Evolutionary conservation across 2,329 filamentous ascomycete genomes (phyloP), one percentile per base, ranked within the genome.

Genomic region (Akanthomyces uredinophilus): DNA sequence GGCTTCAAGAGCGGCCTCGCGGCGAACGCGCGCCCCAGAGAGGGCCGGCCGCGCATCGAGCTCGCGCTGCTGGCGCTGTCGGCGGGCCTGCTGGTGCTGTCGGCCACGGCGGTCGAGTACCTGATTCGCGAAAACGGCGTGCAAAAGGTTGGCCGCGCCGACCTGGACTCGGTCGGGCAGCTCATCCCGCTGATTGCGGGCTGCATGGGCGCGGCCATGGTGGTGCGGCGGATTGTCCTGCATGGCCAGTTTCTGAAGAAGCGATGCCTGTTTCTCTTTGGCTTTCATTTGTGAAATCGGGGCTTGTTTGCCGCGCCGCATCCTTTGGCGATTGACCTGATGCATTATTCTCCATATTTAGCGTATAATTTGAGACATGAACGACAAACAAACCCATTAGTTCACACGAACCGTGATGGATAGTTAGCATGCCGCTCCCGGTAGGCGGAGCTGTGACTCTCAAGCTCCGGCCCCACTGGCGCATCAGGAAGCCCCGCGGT

Each of bases 111-210:
- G 29, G 58, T 69, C 18, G 68, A 69, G 60, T 66, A 69, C 37
- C 43, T 69, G n/a, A 64, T 69, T 24, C 18, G 39, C 4, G 52
- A 39, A 1, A 69, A 69, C 32, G 24, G 64, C 16, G 47, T 69
- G 24, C 22, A 64, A 24, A 52, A 46, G 10, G 68, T 67, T 13
- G 65, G 61, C 29, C 43, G 37, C 4, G 24, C 49, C 0, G 44
- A 64, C 4, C 60, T 68, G 14, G 57, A 43, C 10, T 65, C 63
- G 11, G 67, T 69, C 39, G 67, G 66, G 10, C 68, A 69, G 64
- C 32, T 69, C 24, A 69, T 69, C 35, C 68, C 68, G 13, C 60
- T 69, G 46, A 58, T 69, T n/a, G 66, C 65, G 7, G 68, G 68
- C 18, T 60, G 46, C 13, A 14, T 68, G 62, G 67, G 64, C 1